Percentiles rank a stretch among this genome's conserved stretches.
Conservation (phyloP, 345 rosid genomes). For the Arabidopsis arenosa region DNA sequence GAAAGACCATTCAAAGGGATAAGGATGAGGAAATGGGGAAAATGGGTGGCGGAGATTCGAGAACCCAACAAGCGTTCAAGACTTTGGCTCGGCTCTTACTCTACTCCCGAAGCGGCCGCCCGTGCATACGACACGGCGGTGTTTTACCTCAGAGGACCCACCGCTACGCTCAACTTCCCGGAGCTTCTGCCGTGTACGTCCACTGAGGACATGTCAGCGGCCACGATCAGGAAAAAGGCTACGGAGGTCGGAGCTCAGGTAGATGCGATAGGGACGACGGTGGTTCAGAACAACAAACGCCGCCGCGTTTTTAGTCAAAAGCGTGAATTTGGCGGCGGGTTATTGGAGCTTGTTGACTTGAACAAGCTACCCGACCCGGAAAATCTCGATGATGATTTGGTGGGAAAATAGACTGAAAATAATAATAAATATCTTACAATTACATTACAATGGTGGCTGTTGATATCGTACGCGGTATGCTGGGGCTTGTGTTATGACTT, state of each 20-base stretch:
- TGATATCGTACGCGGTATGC: slow-evolving; percentile 16
- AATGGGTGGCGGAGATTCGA: slow-evolving; percentile 98
- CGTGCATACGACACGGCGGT: slow-evolving; percentile 97
- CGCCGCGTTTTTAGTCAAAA: slow-evolving; percentile 42
- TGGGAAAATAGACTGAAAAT: slow-evolving; percentile 14
- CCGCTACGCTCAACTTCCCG: slow-evolving; percentile 79
- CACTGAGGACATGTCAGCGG: slow-evolving; percentile 71
- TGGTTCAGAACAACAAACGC: slow-evolving; percentile 37
- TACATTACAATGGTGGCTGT: background rate
- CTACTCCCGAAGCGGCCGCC: slow-evolving; percentile 91
- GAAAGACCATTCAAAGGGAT: slow-evolving; percentile 82
- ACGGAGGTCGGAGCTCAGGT: slow-evolving; percentile 89
- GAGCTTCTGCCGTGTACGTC: slow-evolving; percentile 61
- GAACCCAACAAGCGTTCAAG: slow-evolving; percentile 95
- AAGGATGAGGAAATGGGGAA: slow-evolving; percentile 99
- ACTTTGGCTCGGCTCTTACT: slow-evolving; percentile 96
- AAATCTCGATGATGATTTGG: slow-evolving; percentile 53
- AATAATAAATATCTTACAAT: background rate
- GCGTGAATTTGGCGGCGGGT: slow-evolving; percentile 39
- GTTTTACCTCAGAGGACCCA: slow-evolving; percentile 80
- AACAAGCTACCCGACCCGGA: slow-evolving; percentile 93
- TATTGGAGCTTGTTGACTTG: slow-evolving; percentile 71
- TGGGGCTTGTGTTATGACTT: background rate
- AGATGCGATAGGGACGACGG: slow-evolving; percentile 65
- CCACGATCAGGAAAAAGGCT: slow-evolving; percentile 75